Conservation (phyloP, 2,329 filamentous ascomycete genomes). For the Cladosporium sp. region DNA sequence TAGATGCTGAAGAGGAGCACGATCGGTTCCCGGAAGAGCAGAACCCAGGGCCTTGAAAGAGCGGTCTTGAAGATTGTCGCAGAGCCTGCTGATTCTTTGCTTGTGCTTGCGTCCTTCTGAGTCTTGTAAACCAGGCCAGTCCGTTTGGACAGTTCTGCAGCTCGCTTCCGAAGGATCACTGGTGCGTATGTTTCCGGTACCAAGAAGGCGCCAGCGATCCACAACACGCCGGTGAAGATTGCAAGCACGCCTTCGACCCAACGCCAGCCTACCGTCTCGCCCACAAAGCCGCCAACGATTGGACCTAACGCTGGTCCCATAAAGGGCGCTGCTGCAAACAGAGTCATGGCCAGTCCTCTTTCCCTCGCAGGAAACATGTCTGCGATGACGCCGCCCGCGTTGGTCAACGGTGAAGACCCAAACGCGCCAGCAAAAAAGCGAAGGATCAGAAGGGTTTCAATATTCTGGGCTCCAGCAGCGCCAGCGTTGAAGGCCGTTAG, state of each 20-base stretch:
- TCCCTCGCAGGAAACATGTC: conserved; percentile 49
- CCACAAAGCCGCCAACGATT: conserved; percentile 67
- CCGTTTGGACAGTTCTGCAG: conserved; percentile 50
- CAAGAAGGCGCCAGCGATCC: conserved; percentile 54
- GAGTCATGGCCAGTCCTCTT: conserved; percentile 56
- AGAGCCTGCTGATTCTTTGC: conserved; percentile 40
- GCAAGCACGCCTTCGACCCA: conserved; percentile 67
- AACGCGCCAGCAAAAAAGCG: conserved; percentile 50
- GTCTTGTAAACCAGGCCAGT: conserved; percentile 62
- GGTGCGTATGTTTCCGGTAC: conserved; percentile 65
- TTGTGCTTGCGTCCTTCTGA: conserved; percentile 41
- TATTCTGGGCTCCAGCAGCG: conserved; percentile 48
- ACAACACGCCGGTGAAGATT: conserved; percentile 64
- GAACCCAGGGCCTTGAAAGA: conserved; percentile 66
- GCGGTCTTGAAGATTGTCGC: conserved; percentile 54
- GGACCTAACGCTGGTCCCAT: conserved; percentile 65
- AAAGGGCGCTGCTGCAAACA: conserved; percentile 69
- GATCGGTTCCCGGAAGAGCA: conserved; percentile 71
- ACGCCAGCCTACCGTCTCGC: conserved; percentile 64
- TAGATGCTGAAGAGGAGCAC: conserved; percentile 66
- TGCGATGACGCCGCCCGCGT: conserved; percentile 51
- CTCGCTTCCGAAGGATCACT: conserved; percentile 56
- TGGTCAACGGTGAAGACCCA: conserved; percentile 48
- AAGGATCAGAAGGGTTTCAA: conserved; percentile 48
- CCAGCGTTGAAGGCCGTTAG: conserved; percentile 46